Percentiles rank a stretch among this genome's conserved stretches.
Conservation (phyloP, 2,329 filamentous ascomycete species). For the Colletotrichum endophyticum region DNA sequence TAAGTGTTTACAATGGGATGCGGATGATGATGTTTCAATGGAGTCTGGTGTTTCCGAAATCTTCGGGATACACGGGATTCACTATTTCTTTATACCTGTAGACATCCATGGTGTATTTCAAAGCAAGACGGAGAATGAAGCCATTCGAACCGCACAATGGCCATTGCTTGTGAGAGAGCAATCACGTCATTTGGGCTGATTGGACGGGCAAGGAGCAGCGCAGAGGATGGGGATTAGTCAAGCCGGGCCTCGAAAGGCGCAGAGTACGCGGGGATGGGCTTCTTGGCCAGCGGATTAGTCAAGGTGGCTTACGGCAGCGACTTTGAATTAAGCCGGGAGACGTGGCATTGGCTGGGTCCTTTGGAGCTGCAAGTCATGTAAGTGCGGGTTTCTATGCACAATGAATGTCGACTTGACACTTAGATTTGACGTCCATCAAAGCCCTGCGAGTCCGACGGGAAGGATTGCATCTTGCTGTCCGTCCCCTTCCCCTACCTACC, state of each 20-base stretch:
- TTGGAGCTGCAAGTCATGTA: not conserved
- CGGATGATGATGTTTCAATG: not conserved
- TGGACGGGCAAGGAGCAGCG: not conserved
- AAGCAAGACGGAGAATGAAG: slow-evolving; percentile 12
- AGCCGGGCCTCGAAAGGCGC: not conserved
- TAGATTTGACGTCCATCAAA: not conserved
- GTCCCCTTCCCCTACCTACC: not conserved
- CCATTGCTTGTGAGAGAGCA: not conserved
- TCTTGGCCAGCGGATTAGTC: not conserved
- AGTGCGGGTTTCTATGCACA: not conserved
- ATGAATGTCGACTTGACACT: not conserved
- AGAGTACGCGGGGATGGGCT: not conserved
- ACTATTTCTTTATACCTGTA: not conserved
- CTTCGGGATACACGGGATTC: not conserved
- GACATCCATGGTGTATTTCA: slow-evolving; percentile 2
- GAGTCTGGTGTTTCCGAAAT: not conserved
- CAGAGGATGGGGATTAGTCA: slow-evolving; percentile 9
- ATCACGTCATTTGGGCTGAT: slow-evolving; percentile 18
- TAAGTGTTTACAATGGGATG: not conserved
- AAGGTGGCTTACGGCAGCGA: not conserved
- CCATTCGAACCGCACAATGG: not conserved
- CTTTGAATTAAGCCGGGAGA: not conserved
- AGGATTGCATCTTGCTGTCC: not conserved
- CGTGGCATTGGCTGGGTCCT: not conserved
- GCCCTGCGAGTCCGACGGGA: not conserved